Conservation (phyloP, 2,329 filamentous ascomycete species). For the Torrubiella hemipterigena region DNA sequence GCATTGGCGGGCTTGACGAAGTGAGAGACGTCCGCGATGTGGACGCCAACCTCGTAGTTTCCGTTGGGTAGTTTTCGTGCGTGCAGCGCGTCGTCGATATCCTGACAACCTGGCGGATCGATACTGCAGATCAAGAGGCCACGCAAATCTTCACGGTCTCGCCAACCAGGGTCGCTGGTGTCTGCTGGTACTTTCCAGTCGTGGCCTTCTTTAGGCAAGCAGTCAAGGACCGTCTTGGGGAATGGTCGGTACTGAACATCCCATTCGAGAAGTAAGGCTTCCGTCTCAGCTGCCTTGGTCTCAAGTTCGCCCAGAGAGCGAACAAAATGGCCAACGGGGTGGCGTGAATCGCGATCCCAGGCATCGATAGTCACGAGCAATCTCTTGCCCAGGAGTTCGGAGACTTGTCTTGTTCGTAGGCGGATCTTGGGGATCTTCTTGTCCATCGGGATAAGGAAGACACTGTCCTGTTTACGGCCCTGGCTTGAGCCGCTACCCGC, state of each 20-base stretch:
- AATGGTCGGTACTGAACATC: slow-evolving; percentile 98
- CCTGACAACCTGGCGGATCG: slow-evolving; percentile 88
- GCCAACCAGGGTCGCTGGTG: slow-evolving; percentile 76
- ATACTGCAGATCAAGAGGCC: slow-evolving; percentile 91
- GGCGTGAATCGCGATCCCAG: slow-evolving; percentile 88
- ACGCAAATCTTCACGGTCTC: slow-evolving; percentile 70
- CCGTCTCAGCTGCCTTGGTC: slow-evolving; percentile 94
- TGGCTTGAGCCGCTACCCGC: slow-evolving; percentile 62
- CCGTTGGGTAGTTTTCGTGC: slow-evolving; percentile 77
- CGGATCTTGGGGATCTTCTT: slow-evolving; percentile 95
- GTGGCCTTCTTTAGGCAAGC: slow-evolving; percentile 80
- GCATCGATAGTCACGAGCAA: slow-evolving; percentile 88
- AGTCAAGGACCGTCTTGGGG: slow-evolving; percentile 89
- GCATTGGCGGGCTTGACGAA: slow-evolving; percentile 95
- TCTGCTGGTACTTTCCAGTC: slow-evolving; percentile 84
- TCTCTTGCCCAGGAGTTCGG: slow-evolving; percentile 80
- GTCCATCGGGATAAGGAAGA: slow-evolving; percentile 96
- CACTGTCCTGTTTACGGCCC: slow-evolving; percentile 76
- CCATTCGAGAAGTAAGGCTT: slow-evolving; percentile 85
- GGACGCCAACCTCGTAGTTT: slow-evolving; percentile 91
- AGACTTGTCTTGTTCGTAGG: slow-evolving; percentile 80
- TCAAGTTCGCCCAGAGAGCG: slow-evolving; percentile 87
- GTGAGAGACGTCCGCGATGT: slow-evolving; percentile 98
- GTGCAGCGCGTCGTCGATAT: slow-evolving; percentile 96
- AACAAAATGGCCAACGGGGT: slow-evolving; percentile 88